Conservation (phyloP, 169 alveolate species). For the Amoebophrya sp. region DNA sequence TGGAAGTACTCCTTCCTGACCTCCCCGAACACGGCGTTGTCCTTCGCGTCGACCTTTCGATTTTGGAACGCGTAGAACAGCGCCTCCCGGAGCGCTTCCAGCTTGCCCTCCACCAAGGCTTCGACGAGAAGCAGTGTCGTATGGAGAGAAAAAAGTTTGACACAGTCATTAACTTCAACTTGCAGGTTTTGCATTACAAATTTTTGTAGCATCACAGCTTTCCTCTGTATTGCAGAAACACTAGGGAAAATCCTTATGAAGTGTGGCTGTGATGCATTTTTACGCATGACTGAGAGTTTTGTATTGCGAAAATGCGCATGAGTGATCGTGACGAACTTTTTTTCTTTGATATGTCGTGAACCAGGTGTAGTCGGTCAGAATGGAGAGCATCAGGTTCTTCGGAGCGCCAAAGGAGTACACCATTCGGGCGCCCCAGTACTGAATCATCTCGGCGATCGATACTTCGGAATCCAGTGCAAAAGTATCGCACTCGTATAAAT, state of each 20-base stretch:
- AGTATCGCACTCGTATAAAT: too few relatives aligned
- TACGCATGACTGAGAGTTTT: too few relatives aligned
- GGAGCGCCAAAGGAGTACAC: neutral
- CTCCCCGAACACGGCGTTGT: neutral
- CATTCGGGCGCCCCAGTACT: neutral
- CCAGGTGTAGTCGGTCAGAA: conserved; percentile 10
- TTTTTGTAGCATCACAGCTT: too few relatives aligned
- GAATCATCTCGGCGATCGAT: neutral
- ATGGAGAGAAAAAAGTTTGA: too few relatives aligned
- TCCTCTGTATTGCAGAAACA: too few relatives aligned
- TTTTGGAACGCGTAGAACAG: neutral
- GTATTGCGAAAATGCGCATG: too few relatives aligned
- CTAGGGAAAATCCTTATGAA: too few relatives aligned
- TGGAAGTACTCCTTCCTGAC: neutral
- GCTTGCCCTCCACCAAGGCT: neutral
- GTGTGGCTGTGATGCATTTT: too few relatives aligned
- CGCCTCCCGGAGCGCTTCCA: neutral
- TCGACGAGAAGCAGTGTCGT: neutral
- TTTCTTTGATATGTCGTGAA: too few relatives aligned
- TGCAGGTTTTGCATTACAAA: too few relatives aligned
- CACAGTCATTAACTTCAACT: too few relatives aligned
- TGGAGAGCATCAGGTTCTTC: conserved; percentile 5
- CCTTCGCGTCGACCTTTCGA: neutral
- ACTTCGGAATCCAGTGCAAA: neutral
- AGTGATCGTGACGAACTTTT: too few relatives aligned